Percentiles rank a stretch among this genome's conserved stretches.
Evolutionary conservation across 225 moss, liverwort and hornwort species (phyloP).

Genomic region (Takakia lepidozioides): DNA sequence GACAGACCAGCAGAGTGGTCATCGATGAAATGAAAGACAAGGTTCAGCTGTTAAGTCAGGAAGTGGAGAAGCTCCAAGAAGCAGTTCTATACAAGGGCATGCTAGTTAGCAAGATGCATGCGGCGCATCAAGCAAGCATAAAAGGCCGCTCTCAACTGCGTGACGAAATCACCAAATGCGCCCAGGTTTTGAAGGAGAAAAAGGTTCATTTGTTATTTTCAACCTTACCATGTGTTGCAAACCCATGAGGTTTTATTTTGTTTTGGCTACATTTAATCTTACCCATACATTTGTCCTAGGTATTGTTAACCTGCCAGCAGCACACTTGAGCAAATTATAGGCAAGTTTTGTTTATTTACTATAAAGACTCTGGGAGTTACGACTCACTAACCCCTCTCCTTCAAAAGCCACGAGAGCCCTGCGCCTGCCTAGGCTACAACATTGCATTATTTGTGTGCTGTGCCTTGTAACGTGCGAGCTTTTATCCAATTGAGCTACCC

Average conservation of each 20-base stretch:
- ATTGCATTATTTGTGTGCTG: too few relatives aligned
- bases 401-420: too few relatives aligned
- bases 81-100: conserved; percentile 57
- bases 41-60: conserved; percentile 27
- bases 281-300: too few relatives aligned
- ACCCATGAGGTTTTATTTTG: background rate
- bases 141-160: conserved; percentile 36
- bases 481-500: too few relatives aligned
- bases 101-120: conserved; percentile 42
- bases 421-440: too few relatives aligned
- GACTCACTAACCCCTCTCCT: too few relatives aligned
- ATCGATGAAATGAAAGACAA: conserved; percentile 69
- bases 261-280: background rate
- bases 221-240: background rate
- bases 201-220: conserved; percentile 32
- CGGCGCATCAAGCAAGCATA: conserved; percentile 20
- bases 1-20: conserved; percentile 46
- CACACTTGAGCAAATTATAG: too few relatives aligned
- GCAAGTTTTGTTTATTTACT: too few relatives aligned
- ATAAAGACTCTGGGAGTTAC: too few relatives aligned
- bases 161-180: conserved; percentile 45
- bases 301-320: too few relatives aligned
- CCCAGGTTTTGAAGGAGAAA: conserved; percentile 26
- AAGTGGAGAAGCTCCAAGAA: conserved; percentile 60
- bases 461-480: too few relatives aligned